phyloP scores from a whole-genome alignment of 148 eudicot species.

The Amaranthus cruentus region DNA sequence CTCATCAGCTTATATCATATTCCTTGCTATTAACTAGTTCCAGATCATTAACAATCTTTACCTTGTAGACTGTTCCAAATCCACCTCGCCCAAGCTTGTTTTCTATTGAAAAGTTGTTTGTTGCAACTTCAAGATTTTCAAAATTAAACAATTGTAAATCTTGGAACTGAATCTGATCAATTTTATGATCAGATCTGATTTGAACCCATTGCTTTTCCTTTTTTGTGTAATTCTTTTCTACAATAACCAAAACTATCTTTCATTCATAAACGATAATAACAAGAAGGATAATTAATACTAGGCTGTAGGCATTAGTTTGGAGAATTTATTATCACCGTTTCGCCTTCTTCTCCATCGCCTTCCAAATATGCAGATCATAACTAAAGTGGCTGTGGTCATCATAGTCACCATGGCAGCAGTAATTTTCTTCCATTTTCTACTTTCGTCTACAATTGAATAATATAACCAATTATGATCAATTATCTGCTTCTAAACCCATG shows the following conservation, averaged over 20 bases:
- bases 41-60: background rate
- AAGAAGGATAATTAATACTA: background rate
- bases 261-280: background rate
- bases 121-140: conserved; percentile 35
- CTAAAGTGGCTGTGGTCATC: too few relatives aligned
- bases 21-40: background rate
- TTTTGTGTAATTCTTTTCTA: background rate
- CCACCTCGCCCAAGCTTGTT: conserved; percentile 56
- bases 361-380: too few relatives aligned
- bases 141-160: conserved; percentile 39
- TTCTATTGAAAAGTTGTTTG: conserved; percentile 23
- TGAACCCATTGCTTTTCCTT: background rate
- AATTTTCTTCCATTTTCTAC: too few relatives aligned
- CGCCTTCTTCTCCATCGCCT: too few relatives aligned
- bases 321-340: too few relatives aligned
- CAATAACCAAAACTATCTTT: background rate
- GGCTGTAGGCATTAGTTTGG: background rate
- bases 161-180: too few relatives aligned
- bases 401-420: too few relatives aligned
- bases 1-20: too few relatives aligned
- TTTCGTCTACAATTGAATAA: too few relatives aligned
- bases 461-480: too few relatives aligned
- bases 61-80: conserved; percentile 55
- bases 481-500: too few relatives aligned
- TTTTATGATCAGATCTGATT: too few relatives aligned